Percentiles rank a stretch among this genome's conserved stretches.
Conservation (phyloP, 306 rosid species). For the Cucurbita pepo region DNA sequence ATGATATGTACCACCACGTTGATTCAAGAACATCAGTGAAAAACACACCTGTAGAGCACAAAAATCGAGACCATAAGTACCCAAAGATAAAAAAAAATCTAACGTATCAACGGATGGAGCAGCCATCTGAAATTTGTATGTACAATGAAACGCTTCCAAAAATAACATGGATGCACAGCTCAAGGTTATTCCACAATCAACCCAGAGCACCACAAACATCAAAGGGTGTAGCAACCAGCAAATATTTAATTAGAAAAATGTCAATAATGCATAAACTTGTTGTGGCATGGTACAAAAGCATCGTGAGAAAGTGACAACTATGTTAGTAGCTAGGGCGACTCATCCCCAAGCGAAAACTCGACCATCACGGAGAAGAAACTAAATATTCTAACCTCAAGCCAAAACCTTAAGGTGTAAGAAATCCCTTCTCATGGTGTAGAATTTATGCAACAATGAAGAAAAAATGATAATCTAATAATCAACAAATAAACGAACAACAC, state of each 20-base stretch:
- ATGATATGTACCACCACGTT: constrained; percentile 24
- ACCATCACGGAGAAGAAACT: too few relatives aligned
- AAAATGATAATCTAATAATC: not conserved
- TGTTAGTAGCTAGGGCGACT: not conserved
- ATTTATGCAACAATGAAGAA: not conserved
- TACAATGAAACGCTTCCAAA: not conserved
- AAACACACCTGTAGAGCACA: constrained; percentile 29
- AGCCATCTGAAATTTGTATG: not conserved
- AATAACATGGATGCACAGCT: not conserved
- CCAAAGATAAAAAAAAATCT: not conserved
- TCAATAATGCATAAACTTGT: not conserved
- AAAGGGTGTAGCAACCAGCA: not conserved
- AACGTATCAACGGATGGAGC: not conserved
- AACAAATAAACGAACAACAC: not conserved
- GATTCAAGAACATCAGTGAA: constrained; percentile 39
- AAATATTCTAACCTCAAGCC: not conserved
- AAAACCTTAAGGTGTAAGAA: not conserved
- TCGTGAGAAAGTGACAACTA: not conserved
- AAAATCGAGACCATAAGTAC: constrained; percentile 17
- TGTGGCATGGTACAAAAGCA: not conserved
- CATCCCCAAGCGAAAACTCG: too few relatives aligned
- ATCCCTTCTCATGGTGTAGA: not conserved
- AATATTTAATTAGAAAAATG: not conserved
- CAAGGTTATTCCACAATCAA: not conserved
- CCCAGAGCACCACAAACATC: not conserved